Percentiles rank a stretch among this genome's conserved stretches.
Evolutionary conservation across 768 basidiomycete genomes (phyloP).

Genomic region (Botryobasidium botryosum): DNA sequence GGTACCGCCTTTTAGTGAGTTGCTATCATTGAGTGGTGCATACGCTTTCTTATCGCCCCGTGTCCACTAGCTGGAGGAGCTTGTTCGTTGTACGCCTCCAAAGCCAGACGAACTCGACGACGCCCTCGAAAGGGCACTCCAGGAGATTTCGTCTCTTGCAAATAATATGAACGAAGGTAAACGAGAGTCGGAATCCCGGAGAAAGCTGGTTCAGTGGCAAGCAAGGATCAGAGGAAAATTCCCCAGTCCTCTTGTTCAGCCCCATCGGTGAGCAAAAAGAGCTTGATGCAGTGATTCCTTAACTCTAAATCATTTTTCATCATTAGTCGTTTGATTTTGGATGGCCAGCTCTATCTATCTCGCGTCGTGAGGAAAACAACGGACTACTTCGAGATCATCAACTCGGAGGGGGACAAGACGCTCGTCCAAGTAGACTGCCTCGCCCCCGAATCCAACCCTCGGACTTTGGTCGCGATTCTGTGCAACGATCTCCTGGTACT

Average conservation of each 20-base stretch:
- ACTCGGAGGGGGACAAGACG: slow-evolving; percentile 57
- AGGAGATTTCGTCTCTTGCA: slow-evolving; percentile 76
- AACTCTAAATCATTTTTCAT: background rate
- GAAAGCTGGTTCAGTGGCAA: slow-evolving; percentile 85
- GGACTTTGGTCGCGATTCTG: slow-evolving; percentile 62
- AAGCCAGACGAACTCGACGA: slow-evolving; percentile 58
- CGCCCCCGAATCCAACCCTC: slow-evolving; percentile 67
- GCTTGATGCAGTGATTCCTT: background rate
- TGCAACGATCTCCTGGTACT: slow-evolving; percentile 91
- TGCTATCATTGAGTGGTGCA: background rate
- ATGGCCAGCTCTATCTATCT: slow-evolving; percentile 68
- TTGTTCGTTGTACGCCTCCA: slow-evolving; percentile 73
- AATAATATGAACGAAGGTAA: slow-evolving; percentile 98
- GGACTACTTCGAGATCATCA: slow-evolving; percentile 64
- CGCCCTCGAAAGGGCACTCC: slow-evolving; percentile 66
- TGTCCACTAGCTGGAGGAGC: slow-evolving; percentile 54
- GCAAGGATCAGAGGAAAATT: slow-evolving; percentile 77
- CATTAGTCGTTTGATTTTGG: slow-evolving; percentile 75
- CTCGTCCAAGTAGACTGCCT: slow-evolving; percentile 84
- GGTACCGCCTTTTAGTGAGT: slow-evolving; percentile 84
- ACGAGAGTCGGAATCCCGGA: slow-evolving; percentile 81
- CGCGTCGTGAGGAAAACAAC: slow-evolving; percentile 80
- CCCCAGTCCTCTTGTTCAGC: slow-evolving; percentile 94
- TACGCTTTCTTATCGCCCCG: slow-evolving; percentile 3
- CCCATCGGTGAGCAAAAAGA: slow-evolving; percentile 55